Conservation (phyloP, 2,329 filamentous ascomycete species). For the Cladosporium sp. region DNA sequence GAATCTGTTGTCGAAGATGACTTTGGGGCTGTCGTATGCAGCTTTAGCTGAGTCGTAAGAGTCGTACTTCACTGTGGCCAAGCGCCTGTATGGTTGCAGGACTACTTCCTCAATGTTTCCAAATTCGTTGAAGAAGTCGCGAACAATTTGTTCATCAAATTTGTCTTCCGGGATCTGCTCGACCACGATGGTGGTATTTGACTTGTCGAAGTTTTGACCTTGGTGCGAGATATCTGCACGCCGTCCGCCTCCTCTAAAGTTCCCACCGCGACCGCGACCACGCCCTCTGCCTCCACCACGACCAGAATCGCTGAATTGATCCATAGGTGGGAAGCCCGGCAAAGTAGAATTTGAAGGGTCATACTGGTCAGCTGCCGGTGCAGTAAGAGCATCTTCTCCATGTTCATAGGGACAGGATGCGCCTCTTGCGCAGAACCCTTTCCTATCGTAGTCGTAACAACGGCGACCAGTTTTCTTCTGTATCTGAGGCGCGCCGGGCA, state of each 20-base stretch:
- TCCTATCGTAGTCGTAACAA: constrained; percentile 68
- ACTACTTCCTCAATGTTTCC: constrained; percentile 61
- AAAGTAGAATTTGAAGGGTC: constrained; percentile 54
- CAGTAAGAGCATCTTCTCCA: constrained; percentile 48
- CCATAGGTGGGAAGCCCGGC: constrained; percentile 15
- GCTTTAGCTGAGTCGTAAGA: constrained; percentile 62
- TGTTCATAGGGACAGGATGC: constrained; percentile 67
- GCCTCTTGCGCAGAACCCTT: constrained; percentile 67
- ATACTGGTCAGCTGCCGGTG: constrained; percentile 50
- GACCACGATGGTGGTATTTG: constrained; percentile 66
- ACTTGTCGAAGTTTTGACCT: constrained; percentile 59
- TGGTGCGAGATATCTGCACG: constrained; percentile 61
- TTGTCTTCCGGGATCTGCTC: constrained; percentile 72
- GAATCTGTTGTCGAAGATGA: constrained; percentile 79
- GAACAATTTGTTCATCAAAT: constrained; percentile 62
- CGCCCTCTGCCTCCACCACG: constrained; percentile 39
- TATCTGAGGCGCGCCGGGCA: constrained; percentile 14
- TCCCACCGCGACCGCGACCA: constrained; percentile 30
- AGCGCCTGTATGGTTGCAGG: constrained; percentile 61
- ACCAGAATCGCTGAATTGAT: constrained; percentile 29
- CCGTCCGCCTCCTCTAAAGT: constrained; percentile 30
- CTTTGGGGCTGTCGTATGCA: constrained; percentile 72
- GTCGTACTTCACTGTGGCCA: constrained; percentile 67
- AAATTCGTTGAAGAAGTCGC: constrained; percentile 67
- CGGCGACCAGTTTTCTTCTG: constrained; percentile 32